Evolutionary conservation across 495 filamentous ascomycete species (phyloP).

Genomic region (Neurospora africana): DNA sequence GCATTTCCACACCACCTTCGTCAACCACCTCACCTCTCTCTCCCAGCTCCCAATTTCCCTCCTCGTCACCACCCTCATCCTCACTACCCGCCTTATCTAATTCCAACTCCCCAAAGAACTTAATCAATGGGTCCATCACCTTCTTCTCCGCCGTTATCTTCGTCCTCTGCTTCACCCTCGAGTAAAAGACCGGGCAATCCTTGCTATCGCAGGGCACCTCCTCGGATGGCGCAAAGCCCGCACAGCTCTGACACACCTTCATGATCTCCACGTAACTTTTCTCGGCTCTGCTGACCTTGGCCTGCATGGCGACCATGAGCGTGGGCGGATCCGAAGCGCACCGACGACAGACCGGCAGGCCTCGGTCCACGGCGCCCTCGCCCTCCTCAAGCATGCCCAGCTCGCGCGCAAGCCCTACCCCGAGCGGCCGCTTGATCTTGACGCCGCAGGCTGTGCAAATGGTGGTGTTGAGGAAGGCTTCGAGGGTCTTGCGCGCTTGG

Average conservation of each 20-base stretch:
- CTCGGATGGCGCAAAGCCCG: slow-evolving; percentile 58
- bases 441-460: slow-evolving; percentile 67
- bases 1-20: neutral
- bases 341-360: slow-evolving; percentile 43
- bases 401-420: neutral
- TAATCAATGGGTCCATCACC: slow-evolving; percentile 45
- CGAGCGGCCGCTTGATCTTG: slow-evolving; percentile 38
- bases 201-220: slow-evolving; percentile 75
- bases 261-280: slow-evolving; percentile 55
- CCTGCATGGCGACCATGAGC: slow-evolving; percentile 52
- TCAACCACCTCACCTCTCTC: neutral
- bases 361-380: neutral
- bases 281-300: slow-evolving; percentile 51
- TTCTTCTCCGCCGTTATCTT: slow-evolving; percentile 47
- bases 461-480: slow-evolving; percentile 75
- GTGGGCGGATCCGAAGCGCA: slow-evolving; percentile 49
- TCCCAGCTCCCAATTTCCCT: neutral
- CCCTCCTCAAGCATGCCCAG: neutral
- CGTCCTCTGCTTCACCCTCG: slow-evolving; percentile 59
- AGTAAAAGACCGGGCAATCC: slow-evolving; percentile 92
- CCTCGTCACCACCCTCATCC: neutral
- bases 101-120: slow-evolving; percentile 39
- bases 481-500: slow-evolving; percentile 53
- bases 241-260: slow-evolving; percentile 72
- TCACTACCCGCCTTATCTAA: slow-evolving; percentile 27